Evolutionary conservation across 306 rosid genomes (phyloP).

Genomic region (Cicer pinnatifidum): DNA sequence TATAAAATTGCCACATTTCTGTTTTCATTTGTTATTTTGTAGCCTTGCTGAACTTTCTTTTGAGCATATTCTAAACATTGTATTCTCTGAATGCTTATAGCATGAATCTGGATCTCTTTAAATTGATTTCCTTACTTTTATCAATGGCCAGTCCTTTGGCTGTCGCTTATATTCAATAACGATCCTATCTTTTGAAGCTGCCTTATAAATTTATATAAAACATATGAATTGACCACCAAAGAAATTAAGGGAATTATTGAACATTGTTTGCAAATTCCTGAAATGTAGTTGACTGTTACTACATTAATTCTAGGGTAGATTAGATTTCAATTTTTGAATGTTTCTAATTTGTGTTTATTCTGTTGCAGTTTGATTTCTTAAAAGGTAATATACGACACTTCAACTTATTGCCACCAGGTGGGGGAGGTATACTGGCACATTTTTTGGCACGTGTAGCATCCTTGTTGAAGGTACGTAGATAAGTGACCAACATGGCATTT

Average conservation of each 20-base stretch:
- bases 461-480: conserved; percentile 75
- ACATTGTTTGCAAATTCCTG: conserved; percentile 9
- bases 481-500: conserved; percentile 34
- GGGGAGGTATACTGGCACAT: conserved; percentile 83
- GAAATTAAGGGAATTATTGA: conserved; percentile 34
- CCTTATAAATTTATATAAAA: conserved; percentile 24
- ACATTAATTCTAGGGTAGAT: conserved; percentile 1
- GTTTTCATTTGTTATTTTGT: conserved; percentile 36
- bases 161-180: conserved; percentile 17
- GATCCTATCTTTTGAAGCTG: conserved; percentile 35
- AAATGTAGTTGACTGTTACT: conserved; percentile 34
- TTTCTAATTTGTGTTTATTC: conserved; percentile 47
- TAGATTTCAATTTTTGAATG: conserved; percentile 17
- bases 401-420: conserved; percentile 80
- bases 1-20: conserved; percentile 32
- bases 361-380: conserved; percentile 76
- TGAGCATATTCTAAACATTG: conserved; percentile 16
- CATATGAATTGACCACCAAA: conserved; percentile 22
- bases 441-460: conserved; percentile 80
- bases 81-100: conserved; percentile 13
- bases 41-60: conserved; percentile 18
- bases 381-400: conserved; percentile 75
- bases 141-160: conserved; percentile 16
- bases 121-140: conserved; percentile 33
- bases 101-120: conserved; percentile 7